Base-by-base conservation (phyloP, 305 asterid genomes). In the Solanum aculeatissimum region DNA sequence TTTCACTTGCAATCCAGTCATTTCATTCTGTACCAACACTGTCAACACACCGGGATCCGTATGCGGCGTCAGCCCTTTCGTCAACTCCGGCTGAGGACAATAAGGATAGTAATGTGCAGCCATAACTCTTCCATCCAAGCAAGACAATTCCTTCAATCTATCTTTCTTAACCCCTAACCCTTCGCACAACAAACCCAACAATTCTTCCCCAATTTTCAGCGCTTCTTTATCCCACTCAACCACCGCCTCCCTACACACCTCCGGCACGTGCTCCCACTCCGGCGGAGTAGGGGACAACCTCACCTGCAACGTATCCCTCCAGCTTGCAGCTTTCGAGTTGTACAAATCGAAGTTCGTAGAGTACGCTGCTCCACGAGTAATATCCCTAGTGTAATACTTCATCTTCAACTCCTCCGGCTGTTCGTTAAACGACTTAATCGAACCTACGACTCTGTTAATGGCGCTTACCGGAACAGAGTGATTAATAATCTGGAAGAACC, bases 1-100 rank as follows among this genome's bases (percentile, higher is more conserved):
- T 83, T 88, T 89, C 6, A 90, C 91, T 81, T 90, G 91, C 90
- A 90, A 87, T 16, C 91, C 92, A 2, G 82, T 75, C 27, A 90
- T 86, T 78, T 88, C 86, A 82, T 90, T 90, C 83, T 89, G 91
- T 71, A 90, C 86, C 87, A 90, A 54, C 86, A 90, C 87, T 2
- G 91, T 90, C 11, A 90, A 53, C 82, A 90, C 42, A 0, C 91
- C 89, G 1, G 90, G 92, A 58, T 90, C 90, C 0, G 91, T 83
- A 19, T 90, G 92, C 4, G 88, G 62, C 6, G 87, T 81, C 75
- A 90, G 63, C 81, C 92, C 90, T 0, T 86, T 86, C 9, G 92
- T 88, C 86, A 89, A 62, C 55, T 87, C 90, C 7, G 90, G 82
- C 55, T 90, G 92, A 0, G 91, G 91, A 83, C 91, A 87, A 40